Percentiles rank a stretch among this genome's conserved stretches.
Evolutionary conservation across 768 basidiomycete species (phyloP).

Genomic region (Hebeloma cylindrosporum): DNA sequence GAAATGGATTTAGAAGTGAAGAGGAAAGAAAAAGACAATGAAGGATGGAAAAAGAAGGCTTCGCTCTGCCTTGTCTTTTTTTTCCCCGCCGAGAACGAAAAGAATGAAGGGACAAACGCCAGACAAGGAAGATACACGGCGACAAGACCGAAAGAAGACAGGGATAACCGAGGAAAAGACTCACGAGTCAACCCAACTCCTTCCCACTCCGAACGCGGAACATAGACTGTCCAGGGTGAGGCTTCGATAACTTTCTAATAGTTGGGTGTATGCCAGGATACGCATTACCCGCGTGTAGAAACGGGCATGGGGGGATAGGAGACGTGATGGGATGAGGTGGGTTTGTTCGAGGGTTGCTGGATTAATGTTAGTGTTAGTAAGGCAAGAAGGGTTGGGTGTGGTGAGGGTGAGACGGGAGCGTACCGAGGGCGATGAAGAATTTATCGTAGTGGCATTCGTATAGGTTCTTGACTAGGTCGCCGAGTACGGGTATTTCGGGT

Average conservation of each 20-base stretch:
- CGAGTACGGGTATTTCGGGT: conserved; percentile 78
- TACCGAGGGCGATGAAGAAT: conserved; percentile 89
- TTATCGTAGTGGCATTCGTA: conserved; percentile 95
- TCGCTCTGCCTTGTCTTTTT: no score
- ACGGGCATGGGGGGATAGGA: conserved; percentile 82
- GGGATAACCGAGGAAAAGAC: no score
- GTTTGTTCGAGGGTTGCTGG: conserved; percentile 86
- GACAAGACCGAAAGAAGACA: no score
- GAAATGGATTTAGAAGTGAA: not conserved
- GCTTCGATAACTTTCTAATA: conserved; percentile 88
- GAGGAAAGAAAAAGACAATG: conserved; percentile 44
- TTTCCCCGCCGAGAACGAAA: no score
- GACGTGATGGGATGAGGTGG: conserved; percentile 82
- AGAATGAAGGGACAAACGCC: no score
- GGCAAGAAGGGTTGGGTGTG: not conserved
- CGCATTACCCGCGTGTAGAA: conserved; percentile 96
- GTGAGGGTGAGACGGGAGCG: conserved; percentile 16
- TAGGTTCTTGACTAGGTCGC: conserved; percentile 81
- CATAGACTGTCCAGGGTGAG: conserved; percentile 87
- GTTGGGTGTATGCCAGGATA: conserved; percentile 87
- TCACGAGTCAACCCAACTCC: conserved; percentile 84
- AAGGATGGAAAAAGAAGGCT: no score
- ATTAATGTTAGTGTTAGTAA: not conserved
- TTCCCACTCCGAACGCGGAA: conserved; percentile 85
- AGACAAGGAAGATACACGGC: no score